Evolutionary conservation across 257 asterid species (phyloP).

Genomic region (Nicotiana obtusifolia): DNA sequence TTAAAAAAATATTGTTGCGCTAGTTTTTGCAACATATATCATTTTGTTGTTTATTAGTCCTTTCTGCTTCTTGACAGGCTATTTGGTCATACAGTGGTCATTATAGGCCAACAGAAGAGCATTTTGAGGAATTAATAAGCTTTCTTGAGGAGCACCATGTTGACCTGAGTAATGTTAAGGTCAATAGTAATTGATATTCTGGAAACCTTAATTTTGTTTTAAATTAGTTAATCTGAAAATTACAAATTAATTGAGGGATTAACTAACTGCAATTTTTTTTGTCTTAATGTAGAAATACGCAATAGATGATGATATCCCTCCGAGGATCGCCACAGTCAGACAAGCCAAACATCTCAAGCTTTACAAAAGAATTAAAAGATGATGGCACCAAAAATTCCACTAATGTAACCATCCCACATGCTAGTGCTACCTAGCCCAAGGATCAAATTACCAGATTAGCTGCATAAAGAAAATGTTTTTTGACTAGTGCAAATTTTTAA

Average conservation of each 20-base stretch:
- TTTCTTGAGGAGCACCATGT: constrained; percentile 16
- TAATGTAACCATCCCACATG: background rate
- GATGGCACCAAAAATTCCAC: background rate
- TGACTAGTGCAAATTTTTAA: background rate
- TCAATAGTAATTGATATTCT: background rate
- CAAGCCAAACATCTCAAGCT: background rate
- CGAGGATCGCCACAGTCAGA: background rate
- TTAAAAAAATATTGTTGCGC: no score
- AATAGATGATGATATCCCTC: background rate
- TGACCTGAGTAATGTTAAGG: constrained; percentile 17
- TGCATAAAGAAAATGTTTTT: background rate
- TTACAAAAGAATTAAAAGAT: background rate
- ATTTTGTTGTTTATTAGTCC: background rate
- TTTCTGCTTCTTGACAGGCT: background rate
- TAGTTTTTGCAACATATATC: background rate
- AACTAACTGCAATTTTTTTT: background rate
- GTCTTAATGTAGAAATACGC: background rate
- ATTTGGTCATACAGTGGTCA: constrained; percentile 22
- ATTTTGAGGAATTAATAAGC: constrained; percentile 8
- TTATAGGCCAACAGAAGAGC: constrained; percentile 17
- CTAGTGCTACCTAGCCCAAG: background rate
- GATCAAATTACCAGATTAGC: background rate
- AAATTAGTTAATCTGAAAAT: background rate
- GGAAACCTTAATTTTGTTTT: background rate
- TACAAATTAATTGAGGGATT: background rate